These are phyloP conservation scores for Beverwykella pulmonaria DNA, from an alignment of 495 filamentous ascomycete genomes.

Conservation along the genomic window DNA sequence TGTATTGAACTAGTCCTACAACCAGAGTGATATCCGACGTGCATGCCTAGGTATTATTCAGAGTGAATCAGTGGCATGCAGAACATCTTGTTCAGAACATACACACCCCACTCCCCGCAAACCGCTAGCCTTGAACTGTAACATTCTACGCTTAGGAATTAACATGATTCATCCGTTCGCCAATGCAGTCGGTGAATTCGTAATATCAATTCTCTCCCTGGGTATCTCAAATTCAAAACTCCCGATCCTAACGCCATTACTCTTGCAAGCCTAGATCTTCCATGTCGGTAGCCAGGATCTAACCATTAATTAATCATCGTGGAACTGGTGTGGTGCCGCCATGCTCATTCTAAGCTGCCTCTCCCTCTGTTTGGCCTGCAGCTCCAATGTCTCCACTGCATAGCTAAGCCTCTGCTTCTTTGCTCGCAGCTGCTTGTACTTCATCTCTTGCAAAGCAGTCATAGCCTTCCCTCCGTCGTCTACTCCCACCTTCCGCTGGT, in stretches of 20 bases:
- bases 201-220: conserved; percentile 1
- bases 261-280: neutral
- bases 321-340: conserved; percentile 51
- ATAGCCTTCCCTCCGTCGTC: conserved; percentile 33
- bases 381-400: conserved; percentile 70
- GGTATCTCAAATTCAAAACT: conserved; percentile 24
- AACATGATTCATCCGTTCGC: neutral
- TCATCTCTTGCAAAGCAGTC: conserved; percentile 53
- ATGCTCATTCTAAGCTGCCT: conserved; percentile 82
- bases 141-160: neutral
- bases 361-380: conserved; percentile 66
- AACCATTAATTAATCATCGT: conserved; percentile 25
- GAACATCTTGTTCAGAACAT: no score
- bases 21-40: neutral
- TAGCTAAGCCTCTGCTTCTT: conserved; percentile 80
- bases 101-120: no score
- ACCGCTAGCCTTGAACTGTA: no score
- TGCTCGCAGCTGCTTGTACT: conserved; percentile 64
- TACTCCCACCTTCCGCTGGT: conserved; percentile 13
- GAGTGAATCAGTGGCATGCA: no score
- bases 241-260: neutral
- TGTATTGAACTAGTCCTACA: neutral
- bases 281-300: no score
- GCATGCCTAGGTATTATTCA: no score
- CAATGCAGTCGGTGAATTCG: neutral